phyloP scores from a whole-genome alignment of 192 early-diverging fungal species.

The Helicostylum pulchrum region DNA sequence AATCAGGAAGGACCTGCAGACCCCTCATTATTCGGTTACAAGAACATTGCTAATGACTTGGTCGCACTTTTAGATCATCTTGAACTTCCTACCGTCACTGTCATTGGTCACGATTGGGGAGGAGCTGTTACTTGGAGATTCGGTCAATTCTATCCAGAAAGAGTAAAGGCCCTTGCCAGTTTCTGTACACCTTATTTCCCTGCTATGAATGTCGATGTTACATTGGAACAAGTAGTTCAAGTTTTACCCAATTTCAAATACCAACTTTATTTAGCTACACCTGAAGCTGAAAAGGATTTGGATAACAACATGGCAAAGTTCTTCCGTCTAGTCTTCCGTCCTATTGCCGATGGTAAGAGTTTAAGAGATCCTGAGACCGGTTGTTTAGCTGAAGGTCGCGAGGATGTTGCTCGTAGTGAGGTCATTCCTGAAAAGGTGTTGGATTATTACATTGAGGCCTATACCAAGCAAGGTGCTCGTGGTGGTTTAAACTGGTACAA shows the following conservation, averaged over 20 bases:
- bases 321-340: constrained; percentile 33
- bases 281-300: constrained; percentile 43
- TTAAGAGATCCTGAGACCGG: constrained; percentile 19
- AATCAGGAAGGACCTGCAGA: constrained; percentile 22
- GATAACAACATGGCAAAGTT: constrained; percentile 35
- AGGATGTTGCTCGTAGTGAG: constrained; percentile 9
- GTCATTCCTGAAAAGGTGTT: constrained; percentile 37
- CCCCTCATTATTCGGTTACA: constrained; percentile 40
- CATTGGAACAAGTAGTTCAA: constrained; percentile 44
- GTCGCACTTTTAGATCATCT: constrained; percentile 56
- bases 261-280: constrained; percentile 40
- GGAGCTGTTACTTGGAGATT: constrained; percentile 53
- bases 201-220: constrained; percentile 30
- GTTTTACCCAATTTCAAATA: constrained; percentile 50
- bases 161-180: constrained; percentile 46
- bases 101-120: constrained; percentile 73
- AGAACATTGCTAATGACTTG: constrained; percentile 52
- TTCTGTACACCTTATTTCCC: constrained; percentile 56
- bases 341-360: constrained; percentile 5
- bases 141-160: constrained; percentile 55
- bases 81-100: constrained; percentile 45
- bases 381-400: constrained; percentile 19
- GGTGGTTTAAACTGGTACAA: constrained; percentile 60
- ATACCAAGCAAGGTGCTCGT: constrained; percentile 41
- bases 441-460: constrained; percentile 52